phyloP scores from a whole-genome alignment of 352 stramenopile species.

The Phytophthora tentaculata region DNA sequence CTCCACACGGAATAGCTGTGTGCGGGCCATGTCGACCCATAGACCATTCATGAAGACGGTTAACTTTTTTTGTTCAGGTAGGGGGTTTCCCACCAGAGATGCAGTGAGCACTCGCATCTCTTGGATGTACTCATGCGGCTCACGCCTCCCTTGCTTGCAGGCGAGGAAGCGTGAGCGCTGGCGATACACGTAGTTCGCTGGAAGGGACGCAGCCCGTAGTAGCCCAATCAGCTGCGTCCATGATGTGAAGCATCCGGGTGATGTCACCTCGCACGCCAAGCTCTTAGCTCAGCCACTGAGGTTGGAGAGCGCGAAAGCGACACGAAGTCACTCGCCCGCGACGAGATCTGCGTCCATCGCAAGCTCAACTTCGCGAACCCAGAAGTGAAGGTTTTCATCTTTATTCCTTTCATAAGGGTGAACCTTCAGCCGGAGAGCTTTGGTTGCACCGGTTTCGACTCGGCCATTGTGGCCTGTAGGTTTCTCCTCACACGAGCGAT shows the following conservation, averaged over 20 bases:
- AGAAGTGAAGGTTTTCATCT: no score
- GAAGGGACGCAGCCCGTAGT: slow-evolving; percentile 19
- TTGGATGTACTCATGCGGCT: slow-evolving; percentile 13
- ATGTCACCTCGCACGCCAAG: no score
- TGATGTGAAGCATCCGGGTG: background rate
- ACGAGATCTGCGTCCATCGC: no score
- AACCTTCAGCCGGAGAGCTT: no score
- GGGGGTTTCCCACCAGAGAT: background rate
- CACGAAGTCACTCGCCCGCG: no score
- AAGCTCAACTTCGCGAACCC: no score
- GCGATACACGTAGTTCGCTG: slow-evolving; percentile 27
- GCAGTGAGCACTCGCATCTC: slow-evolving; percentile 1
- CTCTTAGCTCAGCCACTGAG: no score
- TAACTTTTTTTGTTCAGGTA: slow-evolving; percentile 6
- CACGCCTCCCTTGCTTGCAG: slow-evolving; percentile 25
- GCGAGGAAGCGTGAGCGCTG: slow-evolving; percentile 31
- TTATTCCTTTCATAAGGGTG: no score
- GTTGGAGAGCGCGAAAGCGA: no score
- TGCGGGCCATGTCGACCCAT: background rate
- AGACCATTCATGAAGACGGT: slow-evolving; percentile 3
- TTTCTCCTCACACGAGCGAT: no score
- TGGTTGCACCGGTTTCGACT: no score
- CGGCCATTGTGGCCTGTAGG: no score
- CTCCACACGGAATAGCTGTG: slow-evolving; percentile 3
- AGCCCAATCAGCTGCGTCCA: slow-evolving; percentile 9